Percentiles rank a stretch among this genome's conserved stretches.
Evolutionary conservation across 2,329 filamentous ascomycete species (phyloP).

Genomic region (Cryphonectria carpinicola): DNA sequence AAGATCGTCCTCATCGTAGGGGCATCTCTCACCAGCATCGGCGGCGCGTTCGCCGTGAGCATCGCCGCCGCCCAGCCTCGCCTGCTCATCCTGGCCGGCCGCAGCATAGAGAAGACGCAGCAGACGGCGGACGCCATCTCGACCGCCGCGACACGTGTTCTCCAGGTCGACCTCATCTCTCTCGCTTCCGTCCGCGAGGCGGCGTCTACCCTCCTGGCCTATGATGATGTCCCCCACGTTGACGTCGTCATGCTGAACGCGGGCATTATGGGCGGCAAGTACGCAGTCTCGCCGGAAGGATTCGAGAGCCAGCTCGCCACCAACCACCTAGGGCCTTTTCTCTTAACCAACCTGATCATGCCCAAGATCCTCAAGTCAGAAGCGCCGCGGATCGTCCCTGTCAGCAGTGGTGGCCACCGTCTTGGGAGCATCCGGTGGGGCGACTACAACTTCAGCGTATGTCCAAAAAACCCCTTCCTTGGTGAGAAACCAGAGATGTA

Average conservation of each 20-base stretch:
- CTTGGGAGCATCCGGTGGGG: conserved; percentile 12
- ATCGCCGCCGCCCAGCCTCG: not conserved
- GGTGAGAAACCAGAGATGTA: not conserved
- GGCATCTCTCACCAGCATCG: conserved; percentile 1
- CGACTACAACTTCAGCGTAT: conserved; percentile 22
- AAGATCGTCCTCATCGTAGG: conserved; percentile 9
- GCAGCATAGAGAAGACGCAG: not conserved
- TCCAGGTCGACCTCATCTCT: conserved; percentile 11
- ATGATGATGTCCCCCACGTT: not conserved
- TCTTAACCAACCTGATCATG: conserved; percentile 6
- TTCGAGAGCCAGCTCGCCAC: conserved; percentile 12
- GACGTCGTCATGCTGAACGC: conserved; percentile 11
- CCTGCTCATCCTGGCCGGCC: conserved; percentile 5
- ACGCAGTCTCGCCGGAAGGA: conserved; percentile 2
- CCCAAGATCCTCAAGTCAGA: not conserved
- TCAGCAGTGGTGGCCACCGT: conserved; percentile 18
- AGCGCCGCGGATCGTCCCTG: not conserved
- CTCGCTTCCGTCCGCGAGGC: conserved; percentile 5
- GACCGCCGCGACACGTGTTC: not conserved
- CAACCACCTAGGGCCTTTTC: conserved; percentile 4
- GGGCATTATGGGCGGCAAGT: not conserved
- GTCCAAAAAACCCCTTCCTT: not conserved
- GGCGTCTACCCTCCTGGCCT: not conserved
- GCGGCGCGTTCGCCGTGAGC: not conserved
- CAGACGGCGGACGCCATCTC: conserved; percentile 11